Base-by-base conservation (phyloP, 306 rosid species). In the Pueraria montana region DNA sequence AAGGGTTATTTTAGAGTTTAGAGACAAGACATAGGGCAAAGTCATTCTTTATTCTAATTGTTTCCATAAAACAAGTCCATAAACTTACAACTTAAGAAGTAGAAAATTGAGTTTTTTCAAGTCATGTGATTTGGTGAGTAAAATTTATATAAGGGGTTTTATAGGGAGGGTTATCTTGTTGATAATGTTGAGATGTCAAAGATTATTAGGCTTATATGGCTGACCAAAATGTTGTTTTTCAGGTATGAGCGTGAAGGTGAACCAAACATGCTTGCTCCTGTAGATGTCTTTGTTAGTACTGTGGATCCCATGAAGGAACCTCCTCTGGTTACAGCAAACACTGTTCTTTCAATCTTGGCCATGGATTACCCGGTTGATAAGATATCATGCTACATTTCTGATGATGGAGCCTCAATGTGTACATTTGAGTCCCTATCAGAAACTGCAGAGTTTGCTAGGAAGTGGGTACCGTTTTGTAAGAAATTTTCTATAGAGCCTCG, bases 301-400 rank as follows among this genome's bases (percentile, higher is more conserved):
- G 98, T 94, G 91, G 98, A 94, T 79, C 98, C 98, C 2, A 85
- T 92, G 97, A 94, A 94, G 91, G 98, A 94, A 64, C 98, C 98
- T 75, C 98, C 98, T 36, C 84, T 94, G 78, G 93, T 89, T 72
- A 94, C 98, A 50, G 91, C 89, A 46, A 94, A 94, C 88, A 92
- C 98, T 17, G 80, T 94, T 49, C 93, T 94, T 58, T 94, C 97
- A 6, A 94, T 94, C 74, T 84, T 94, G 89, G 89, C 98, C 70
- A 83, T 94, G 92, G 98, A 94, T 81, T 94, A 94, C 70, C 97
- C 98, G 0, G 90, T 94, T 45, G 98, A 92, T 21, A 94, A 94
- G 80, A 81, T 92, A 79, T 94, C 98, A 7, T 94, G 97, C 89
- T 94, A 94, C 72, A 85, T 94, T 46, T 94, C 98, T 50, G 98